Evolutionary conservation across 768 basidiomycete species (phyloP).

Genomic region (Lyophyllum semitale): DNA sequence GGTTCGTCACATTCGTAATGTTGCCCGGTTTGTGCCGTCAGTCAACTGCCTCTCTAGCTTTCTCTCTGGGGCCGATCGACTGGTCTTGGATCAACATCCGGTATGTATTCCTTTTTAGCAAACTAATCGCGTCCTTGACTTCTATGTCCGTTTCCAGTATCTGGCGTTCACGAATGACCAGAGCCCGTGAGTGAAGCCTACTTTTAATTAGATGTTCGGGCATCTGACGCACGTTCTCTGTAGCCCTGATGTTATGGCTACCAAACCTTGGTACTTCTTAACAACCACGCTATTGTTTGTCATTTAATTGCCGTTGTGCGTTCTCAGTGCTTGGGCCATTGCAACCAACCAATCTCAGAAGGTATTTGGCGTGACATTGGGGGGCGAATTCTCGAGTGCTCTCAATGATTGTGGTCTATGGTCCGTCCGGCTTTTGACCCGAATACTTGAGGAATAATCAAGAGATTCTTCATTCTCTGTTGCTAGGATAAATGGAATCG

Average conservation of each 20-base stretch:
- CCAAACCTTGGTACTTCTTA: constrained; percentile 43
- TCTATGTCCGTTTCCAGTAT: constrained; percentile 40
- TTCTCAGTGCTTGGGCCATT: constrained; percentile 45
- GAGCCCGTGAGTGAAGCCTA: constrained; percentile 34
- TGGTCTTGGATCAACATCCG: constrained; percentile 67
- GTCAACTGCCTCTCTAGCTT: constrained; percentile 30
- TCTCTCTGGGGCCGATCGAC: constrained; percentile 58
- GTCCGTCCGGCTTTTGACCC: constrained; percentile 35
- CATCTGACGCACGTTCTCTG: constrained; percentile 8
- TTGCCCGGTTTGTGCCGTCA: constrained; percentile 10
- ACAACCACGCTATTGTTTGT: background rate
- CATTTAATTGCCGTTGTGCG: constrained; percentile 13
- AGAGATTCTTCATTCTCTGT: background rate
- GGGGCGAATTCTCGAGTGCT: constrained; percentile 84
- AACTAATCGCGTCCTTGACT: constrained; percentile 32
- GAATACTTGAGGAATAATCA: constrained; percentile 14
- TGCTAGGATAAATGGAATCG: constrained; percentile 50
- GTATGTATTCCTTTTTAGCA: constrained; percentile 2
- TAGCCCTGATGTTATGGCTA: constrained; percentile 41
- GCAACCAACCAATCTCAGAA: constrained; percentile 63
- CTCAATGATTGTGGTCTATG: constrained; percentile 77
- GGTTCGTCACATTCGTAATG: constrained; percentile 27
- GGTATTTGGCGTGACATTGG: constrained; percentile 75
- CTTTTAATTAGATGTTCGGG: background rate
- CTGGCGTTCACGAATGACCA: constrained; percentile 44